A percentile compares a stretch with the other conserved stretches of the same genome.
These are phyloP conservation scores for Chytridium lagenaria DNA, from an alignment of 371 early-diverging fungal genomes.

Conservation along the genomic window DNA sequence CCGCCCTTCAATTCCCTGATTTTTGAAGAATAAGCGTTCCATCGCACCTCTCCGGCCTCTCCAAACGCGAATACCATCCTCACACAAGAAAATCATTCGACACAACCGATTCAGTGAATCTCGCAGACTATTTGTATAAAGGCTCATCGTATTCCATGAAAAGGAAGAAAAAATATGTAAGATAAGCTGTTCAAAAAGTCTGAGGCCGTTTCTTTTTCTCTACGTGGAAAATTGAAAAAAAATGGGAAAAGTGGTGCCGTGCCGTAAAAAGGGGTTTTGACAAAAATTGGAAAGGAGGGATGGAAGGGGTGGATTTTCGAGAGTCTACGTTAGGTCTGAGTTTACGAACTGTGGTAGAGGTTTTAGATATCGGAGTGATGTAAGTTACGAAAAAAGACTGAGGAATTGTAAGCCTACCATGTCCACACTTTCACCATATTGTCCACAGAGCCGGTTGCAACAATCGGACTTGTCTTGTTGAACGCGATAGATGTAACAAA, in stretches of 20 bases:
- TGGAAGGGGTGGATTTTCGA: not conserved
- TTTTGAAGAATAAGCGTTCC: conserved; percentile 1
- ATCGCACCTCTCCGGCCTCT: not conserved
- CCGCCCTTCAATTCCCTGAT: not conserved
- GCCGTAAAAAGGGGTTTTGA: too few species aligned
- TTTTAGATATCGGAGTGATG: not conserved
- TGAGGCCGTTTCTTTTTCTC: too few species aligned
- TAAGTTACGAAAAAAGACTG: not conserved
- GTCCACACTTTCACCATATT: conserved; percentile 77
- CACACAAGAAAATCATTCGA: not conserved
- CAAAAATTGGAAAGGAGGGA: not conserved
- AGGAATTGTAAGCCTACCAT: conserved; percentile 33
- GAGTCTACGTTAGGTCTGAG: not conserved
- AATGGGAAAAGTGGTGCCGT: too few species aligned
- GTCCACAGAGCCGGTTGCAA: conserved; percentile 86
- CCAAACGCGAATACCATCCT: not conserved
- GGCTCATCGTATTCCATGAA: not conserved
- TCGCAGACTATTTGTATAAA: conserved; percentile 10
- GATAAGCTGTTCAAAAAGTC: too few species aligned
- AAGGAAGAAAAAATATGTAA: too few species aligned
- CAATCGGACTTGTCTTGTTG: conserved; percentile 49
- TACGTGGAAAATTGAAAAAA: too few species aligned
- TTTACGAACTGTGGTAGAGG: not conserved
- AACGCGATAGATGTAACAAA: conserved; percentile 86
- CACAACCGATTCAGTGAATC: not conserved